A percentile compares a stretch with the other conserved stretches of the same genome.
phyloP scores from a whole-genome alignment of 2,329 filamentous ascomycete genomes.

The Paraphoma sp. region DNA sequence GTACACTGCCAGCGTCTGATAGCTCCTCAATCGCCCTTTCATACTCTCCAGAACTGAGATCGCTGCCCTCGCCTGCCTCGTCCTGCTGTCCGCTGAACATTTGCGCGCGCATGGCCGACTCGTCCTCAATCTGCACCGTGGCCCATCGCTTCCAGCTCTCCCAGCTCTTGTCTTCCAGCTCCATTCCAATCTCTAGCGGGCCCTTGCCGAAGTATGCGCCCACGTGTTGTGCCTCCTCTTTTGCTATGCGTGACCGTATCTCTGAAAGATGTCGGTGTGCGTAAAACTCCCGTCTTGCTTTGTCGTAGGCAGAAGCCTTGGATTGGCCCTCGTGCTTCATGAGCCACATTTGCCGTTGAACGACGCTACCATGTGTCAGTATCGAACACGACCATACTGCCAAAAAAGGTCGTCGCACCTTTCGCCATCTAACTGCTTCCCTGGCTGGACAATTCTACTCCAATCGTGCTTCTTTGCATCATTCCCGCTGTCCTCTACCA shows the following conservation, averaged over 20 bases:
- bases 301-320: constrained; percentile 79
- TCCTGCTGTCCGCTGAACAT: constrained; percentile 45
- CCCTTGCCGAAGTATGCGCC: constrained; percentile 89
- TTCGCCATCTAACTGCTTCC: constrained; percentile 81
- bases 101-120: constrained; percentile 56
- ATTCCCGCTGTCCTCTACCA: constrained; percentile 85
- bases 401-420: constrained; percentile 60
- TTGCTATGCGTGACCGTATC: constrained; percentile 79
- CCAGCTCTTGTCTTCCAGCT: constrained; percentile 79
- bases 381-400: background rate
- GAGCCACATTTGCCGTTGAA: constrained; percentile 89
- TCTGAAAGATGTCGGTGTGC: constrained; percentile 80
- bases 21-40: constrained; percentile 47
- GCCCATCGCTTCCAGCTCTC: constrained; percentile 90
- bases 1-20: constrained; percentile 21
- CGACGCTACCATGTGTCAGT: constrained; percentile 66
- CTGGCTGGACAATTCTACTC: constrained; percentile 77
- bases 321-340: constrained; percentile 65
- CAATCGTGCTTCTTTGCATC: constrained; percentile 80
- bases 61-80: constrained; percentile 29
- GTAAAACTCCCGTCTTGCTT: constrained; percentile 90
- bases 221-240: constrained; percentile 84
- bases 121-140: constrained; percentile 56
- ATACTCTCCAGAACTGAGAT: constrained; percentile 29
- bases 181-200: constrained; percentile 77